Evolutionary conservation across 257 asterid genomes (phyloP).

Genomic region (Gentiana macrophylla): DNA sequence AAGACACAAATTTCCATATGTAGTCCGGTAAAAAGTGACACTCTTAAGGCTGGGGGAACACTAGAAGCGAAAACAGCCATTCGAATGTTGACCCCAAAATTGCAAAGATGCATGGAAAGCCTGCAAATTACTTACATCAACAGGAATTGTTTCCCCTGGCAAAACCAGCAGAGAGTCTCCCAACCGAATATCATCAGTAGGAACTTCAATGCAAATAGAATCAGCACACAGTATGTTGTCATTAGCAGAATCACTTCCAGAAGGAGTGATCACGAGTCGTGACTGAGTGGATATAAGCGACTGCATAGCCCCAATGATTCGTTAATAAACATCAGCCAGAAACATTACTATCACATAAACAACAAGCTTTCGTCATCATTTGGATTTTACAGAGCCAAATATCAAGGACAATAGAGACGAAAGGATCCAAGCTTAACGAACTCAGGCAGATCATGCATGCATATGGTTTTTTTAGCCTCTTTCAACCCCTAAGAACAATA

Average conservation of each 20-base stretch:
- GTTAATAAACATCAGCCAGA: slow-evolving; percentile 3
- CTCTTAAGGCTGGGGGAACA: too few species aligned
- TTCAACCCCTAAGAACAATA: too few species aligned
- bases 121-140: slow-evolving; percentile 58
- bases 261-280: slow-evolving; percentile 74
- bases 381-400: too few species aligned
- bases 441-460: too few species aligned
- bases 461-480: too few species aligned
- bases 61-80: too few species aligned
- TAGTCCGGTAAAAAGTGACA: too few species aligned
- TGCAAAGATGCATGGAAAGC: not conserved
- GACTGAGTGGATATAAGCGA: slow-evolving; percentile 88
- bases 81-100: not conserved
- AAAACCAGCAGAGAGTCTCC: slow-evolving; percentile 84
- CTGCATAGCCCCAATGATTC: slow-evolving; percentile 37
- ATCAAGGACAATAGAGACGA: too few species aligned
- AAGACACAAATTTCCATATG: too few species aligned
- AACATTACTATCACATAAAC: too few species aligned
- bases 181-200: slow-evolving; percentile 81
- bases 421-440: too few species aligned
- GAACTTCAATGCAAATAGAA: slow-evolving; percentile 84
- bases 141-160: slow-evolving; percentile 97
- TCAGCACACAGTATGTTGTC: slow-evolving; percentile 60
- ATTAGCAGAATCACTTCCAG: slow-evolving; percentile 49
- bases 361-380: too few species aligned